Conservation (phyloP, 768 basidiomycete genomes). For the Boletales sp. region DNA sequence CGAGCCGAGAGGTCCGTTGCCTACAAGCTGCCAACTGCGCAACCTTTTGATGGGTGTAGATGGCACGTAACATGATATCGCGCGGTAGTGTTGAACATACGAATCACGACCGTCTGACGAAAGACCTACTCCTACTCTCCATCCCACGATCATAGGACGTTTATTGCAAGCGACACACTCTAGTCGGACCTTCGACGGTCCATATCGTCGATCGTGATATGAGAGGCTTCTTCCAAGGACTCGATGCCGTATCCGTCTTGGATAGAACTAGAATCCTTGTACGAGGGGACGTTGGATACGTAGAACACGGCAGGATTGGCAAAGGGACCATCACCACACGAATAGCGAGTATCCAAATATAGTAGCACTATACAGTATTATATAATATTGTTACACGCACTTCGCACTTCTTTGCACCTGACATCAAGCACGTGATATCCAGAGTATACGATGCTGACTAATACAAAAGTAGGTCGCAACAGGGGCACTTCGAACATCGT, state of each 20-base stretch:
- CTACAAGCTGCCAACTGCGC: slow-evolving; percentile 10
- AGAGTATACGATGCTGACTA: no score
- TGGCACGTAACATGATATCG: no score
- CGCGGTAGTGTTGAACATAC: no score
- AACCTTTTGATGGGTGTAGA: no score
- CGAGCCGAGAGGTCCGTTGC: slow-evolving; percentile 4
- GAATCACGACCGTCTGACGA: no score
- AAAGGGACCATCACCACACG: not conserved
- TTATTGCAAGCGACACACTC: slow-evolving; percentile 4
- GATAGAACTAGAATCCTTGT: not conserved
- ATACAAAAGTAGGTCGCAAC: no score
- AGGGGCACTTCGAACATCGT: no score
- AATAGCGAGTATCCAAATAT: no score
- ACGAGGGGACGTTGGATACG: not conserved
- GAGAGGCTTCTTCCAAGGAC: slow-evolving; percentile 9
- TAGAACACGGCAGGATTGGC: not conserved
- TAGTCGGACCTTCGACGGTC: slow-evolving; percentile 12
- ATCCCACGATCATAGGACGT: slow-evolving; percentile 1
- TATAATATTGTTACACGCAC: no score
- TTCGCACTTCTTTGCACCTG: no score
- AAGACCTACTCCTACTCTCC: slow-evolving; percentile 10
- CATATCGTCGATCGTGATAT: slow-evolving; percentile 9
- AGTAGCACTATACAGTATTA: no score
- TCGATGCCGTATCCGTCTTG: not conserved
- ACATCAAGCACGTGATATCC: no score